phyloP scores from a whole-genome alignment of 2,329 filamentous ascomycete species.

The Helminthosporium solani region DNA sequence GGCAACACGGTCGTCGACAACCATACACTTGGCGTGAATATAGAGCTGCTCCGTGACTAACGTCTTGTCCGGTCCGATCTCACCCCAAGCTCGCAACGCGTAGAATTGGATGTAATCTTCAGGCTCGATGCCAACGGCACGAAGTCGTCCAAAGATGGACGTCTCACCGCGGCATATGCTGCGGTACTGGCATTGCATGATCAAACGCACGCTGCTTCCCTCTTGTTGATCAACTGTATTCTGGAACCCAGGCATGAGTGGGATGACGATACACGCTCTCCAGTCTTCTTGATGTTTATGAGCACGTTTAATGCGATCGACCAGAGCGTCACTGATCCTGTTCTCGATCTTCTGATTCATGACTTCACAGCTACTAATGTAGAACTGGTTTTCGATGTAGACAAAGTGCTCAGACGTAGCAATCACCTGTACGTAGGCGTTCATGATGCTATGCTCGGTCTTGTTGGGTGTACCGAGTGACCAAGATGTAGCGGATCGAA shows the following conservation, averaged over 20 bases:
- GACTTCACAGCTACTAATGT: conserved; percentile 88
- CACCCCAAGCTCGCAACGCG: conserved; percentile 87
- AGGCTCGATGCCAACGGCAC: conserved; percentile 78
- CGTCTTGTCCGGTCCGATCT: conserved; percentile 77
- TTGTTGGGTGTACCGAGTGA: conserved; percentile 82
- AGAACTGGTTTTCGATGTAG: conserved; percentile 99
- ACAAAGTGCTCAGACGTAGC: conserved; percentile 95
- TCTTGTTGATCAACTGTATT: conserved; percentile 94
- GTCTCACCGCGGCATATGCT: conserved; percentile 92
- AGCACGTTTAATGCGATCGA: conserved; percentile 85
- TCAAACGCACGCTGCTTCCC: conserved; percentile 89
- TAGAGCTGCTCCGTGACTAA: conserved; percentile 95
- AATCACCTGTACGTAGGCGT: conserved; percentile 91
- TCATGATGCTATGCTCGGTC: conserved; percentile 92
- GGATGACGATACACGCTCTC: conserved; percentile 87
- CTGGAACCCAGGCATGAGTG: conserved; percentile 97
- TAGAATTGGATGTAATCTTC: conserved; percentile 97
- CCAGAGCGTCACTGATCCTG: conserved; percentile 88
- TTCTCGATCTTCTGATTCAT: conserved; percentile 87
- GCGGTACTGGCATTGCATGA: conserved; percentile 95
- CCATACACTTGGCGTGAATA: conserved; percentile 95
- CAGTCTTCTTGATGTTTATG: conserved; percentile 82
- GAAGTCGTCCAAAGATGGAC: conserved; percentile 86
- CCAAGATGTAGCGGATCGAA: conserved; percentile 88
- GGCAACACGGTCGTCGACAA: conserved; percentile 89